Conservation (phyloP, 1,284 basidiomycete genomes). For the Ceratobasidium theobromae region DNA sequence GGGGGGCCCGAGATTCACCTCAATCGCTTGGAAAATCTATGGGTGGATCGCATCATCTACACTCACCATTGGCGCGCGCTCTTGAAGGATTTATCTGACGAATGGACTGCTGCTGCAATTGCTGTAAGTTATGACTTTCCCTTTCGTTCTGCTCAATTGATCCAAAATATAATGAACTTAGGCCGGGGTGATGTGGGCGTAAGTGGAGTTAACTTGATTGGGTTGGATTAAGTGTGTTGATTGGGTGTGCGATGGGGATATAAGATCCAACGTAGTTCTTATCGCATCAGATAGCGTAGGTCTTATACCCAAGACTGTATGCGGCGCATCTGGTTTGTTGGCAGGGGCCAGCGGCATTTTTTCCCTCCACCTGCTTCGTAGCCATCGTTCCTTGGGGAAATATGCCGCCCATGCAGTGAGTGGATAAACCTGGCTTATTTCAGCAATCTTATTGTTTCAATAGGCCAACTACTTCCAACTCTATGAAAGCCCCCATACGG, state of each 20-base stretch:
- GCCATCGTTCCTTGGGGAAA: conserved; percentile 24
- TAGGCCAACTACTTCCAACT: conserved; percentile 30
- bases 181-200: conserved; percentile 32
- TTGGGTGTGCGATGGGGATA: not conserved
- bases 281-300: conserved; percentile 4
- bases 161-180: not conserved
- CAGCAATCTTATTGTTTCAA: not conserved
- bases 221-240: not conserved
- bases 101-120: conserved; percentile 17
- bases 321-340: conserved; percentile 7
- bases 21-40: conserved; percentile 23
- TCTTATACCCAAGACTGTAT: conserved; percentile 6
- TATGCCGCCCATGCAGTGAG: conserved; percentile 28
- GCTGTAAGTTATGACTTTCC: conserved; percentile 1
- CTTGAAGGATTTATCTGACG: conserved; percentile 6
- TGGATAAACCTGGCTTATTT: not conserved
- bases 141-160: not conserved
- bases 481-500: conserved; percentile 10
- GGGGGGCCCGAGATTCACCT: conserved; percentile 31
- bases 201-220: not conserved
- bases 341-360: conserved; percentile 12
- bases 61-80: conserved; percentile 31
- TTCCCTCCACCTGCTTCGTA: conserved; percentile 5
- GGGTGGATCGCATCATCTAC: conserved; percentile 29
- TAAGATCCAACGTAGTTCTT: conserved; percentile 26